These are phyloP conservation scores for Pyropia yezoensis DNA, from an alignment of 23 red algal genomes.

Conservation along the genomic window DNA sequence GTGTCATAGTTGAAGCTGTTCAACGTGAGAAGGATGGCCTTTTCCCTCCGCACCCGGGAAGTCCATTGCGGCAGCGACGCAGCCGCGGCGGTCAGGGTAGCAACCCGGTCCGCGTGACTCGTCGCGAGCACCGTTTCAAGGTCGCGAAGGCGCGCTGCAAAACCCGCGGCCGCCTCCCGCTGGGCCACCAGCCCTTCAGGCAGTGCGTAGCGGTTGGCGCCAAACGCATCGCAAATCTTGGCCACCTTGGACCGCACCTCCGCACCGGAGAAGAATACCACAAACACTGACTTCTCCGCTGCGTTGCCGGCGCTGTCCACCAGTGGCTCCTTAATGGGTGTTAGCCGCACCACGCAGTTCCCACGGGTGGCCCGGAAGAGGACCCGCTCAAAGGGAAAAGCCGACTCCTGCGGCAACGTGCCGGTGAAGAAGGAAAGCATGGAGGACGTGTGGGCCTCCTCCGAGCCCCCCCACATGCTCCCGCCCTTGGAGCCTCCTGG, in stretches of 20 bases:
- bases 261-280: constrained; percentile 80
- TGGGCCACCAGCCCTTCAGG: constrained; percentile 59
- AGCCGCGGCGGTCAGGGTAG: constrained; percentile 51
- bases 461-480: no score
- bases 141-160: constrained; percentile 29
- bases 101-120: constrained; percentile 39
- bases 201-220: constrained; percentile 63
- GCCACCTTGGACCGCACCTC: constrained; percentile 69
- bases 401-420: constrained; percentile 37
- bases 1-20: constrained; percentile 97
- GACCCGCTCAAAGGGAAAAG: constrained; percentile 74
- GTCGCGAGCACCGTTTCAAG: constrained; percentile 52
- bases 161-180: constrained; percentile 49
- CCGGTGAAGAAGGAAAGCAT: constrained; percentile 63
- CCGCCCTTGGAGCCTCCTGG: no score
- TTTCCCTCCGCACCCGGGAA: constrained; percentile 68
- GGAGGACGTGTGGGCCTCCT: constrained; percentile 8
- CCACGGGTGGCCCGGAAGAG: constrained; percentile 89
- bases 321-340: constrained; percentile 43
- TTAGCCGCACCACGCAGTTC: constrained; percentile 62
- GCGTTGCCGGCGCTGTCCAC: constrained; percentile 36
- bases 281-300: constrained; percentile 70
- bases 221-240: constrained; percentile 86
- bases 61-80: constrained; percentile 60
- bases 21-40: constrained; percentile 75